Evolutionary conservation across 1,284 basidiomycete species (phyloP).

Genomic region (Ustilago hordei): DNA sequence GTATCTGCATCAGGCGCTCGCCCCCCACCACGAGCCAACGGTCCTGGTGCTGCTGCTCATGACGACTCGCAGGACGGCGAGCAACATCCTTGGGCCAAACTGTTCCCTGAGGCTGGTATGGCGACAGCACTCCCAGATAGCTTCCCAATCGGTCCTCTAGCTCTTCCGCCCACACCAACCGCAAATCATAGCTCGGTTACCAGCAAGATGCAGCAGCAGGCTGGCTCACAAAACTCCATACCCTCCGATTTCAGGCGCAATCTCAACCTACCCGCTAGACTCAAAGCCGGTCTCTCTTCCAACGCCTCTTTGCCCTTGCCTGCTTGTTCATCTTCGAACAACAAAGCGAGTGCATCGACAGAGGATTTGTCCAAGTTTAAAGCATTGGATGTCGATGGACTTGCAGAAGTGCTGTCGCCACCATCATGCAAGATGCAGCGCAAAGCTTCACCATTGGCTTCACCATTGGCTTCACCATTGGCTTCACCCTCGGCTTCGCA

Average conservation of each 20-base stretch:
- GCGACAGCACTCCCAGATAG: constrained; percentile 43
- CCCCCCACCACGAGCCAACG: constrained; percentile 10
- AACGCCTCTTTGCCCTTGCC: constrained; percentile 38
- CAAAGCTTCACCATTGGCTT: constrained; percentile 1
- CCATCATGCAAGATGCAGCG: constrained; percentile 22
- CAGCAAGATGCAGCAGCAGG: constrained; percentile 9
- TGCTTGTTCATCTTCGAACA: constrained; percentile 16
- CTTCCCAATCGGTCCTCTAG: constrained; percentile 27
- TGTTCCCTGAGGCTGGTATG: constrained; percentile 50
- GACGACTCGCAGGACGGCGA: constrained; percentile 20
- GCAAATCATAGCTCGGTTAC: constrained; percentile 20
- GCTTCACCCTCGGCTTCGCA: not conserved
- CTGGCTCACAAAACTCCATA: constrained; percentile 7
- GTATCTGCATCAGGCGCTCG: constrained; percentile 32
- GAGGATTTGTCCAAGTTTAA: constrained; percentile 40
- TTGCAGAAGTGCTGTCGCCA: constrained; percentile 35
- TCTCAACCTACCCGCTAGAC: constrained; percentile 29
- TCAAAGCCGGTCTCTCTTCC: constrained; percentile 19
- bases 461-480: no score
- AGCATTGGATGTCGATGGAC: constrained; percentile 39
- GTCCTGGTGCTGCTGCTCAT: not conserved
- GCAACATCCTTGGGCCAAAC: constrained; percentile 46
- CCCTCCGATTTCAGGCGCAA: constrained; percentile 17
- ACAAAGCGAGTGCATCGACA: constrained; percentile 16
- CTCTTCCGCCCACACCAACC: constrained; percentile 42